A percentile compares a stretch with the other conserved stretches of the same genome.
phyloP scores from a whole-genome alignment of 2,329 filamentous ascomycete genomes.

The Penicillium sp. region DNA sequence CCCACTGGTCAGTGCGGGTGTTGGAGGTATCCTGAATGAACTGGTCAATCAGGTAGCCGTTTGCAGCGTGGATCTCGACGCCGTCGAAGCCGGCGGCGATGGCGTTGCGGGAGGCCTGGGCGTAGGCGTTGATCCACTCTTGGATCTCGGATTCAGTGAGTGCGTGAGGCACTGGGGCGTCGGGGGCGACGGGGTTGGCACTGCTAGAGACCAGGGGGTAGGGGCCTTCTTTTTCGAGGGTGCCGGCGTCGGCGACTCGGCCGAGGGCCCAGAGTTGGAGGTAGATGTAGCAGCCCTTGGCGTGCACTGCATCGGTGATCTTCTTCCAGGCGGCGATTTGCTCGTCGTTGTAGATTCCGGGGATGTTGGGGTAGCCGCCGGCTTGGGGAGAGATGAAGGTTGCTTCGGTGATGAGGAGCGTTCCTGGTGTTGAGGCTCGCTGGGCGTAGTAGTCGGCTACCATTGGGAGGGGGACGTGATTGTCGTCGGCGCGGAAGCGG shows the following conservation, averaged over 20 bases:
- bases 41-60: constrained; percentile 51
- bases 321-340: constrained; percentile 58
- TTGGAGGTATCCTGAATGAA: constrained; percentile 48
- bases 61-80: constrained; percentile 48
- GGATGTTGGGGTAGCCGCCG: constrained; percentile 49
- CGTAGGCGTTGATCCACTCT: constrained; percentile 40
- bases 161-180: constrained; percentile 28
- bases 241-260: constrained; percentile 47
- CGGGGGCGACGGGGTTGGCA: constrained; percentile 14
- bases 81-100: constrained; percentile 53
- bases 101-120: constrained; percentile 47
- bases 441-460: constrained; percentile 52
- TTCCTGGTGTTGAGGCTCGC: constrained; percentile 49
- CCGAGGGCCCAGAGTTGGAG: constrained; percentile 60
- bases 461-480: constrained; percentile 45
- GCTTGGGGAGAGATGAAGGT: constrained; percentile 48
- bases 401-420: constrained; percentile 56
- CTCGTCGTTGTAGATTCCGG: constrained; percentile 54
- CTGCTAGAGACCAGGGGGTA: constrained; percentile 22
- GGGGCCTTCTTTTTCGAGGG: constrained; percentile 13
- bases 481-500: constrained; percentile 48
- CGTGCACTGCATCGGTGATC: constrained; percentile 59
- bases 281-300: constrained; percentile 57
- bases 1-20: constrained; percentile 47
- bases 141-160: constrained; percentile 43